Base-by-base conservation (phyloP, 371 early-diverging fungal genomes). In the Mucor circinelloides region DNA sequence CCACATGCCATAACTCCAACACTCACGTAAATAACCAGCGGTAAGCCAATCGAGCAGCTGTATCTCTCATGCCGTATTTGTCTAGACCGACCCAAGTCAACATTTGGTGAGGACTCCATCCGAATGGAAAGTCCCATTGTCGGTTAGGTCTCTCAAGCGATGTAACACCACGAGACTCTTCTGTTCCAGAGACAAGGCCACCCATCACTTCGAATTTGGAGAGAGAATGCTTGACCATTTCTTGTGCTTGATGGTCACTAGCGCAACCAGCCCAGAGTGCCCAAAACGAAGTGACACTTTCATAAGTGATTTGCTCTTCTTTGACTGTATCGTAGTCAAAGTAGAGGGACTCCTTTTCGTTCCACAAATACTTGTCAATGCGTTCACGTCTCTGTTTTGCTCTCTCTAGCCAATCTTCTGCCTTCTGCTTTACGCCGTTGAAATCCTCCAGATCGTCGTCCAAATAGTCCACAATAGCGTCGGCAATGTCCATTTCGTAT, bases 21-120 rank as follows among this genome's bases (percentile, higher is more conserved):
- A 84, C 87, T 78, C 83, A 88, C 77, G 94, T 95, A 73, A 88
- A 97, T 60, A 97, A 82, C 99, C 99, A 98, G 31, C 97, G 91
- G 81, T 98, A 98, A 15, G 94, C 94, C 25, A 93, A 75, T 19
- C 97, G 86, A 7, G 88, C 81, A 3, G 97, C 93, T 27, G 90
- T 92, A 31, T 88, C 89, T 52, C 67, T 68, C 74, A 87, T 93
- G 6, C 94, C 95, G 78, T 97, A 98, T 64, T 87, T 87, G 65
- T 87, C 88, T 60, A 97, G 83, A 2, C 94, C 97, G 66, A 87
- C 82, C 99, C 99, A 98, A 1, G 97, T 93, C 73, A 98, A 82
- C 54, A 98, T 97, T 76, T 98, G 99, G 78, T 97, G 98, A 52
- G 99, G 99, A 27, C 97, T 97, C 99, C 99, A 97, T 12, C 99